Evolutionary conservation across 768 basidiomycete species (phyloP), one percentile per base, ranked within the genome.

Genomic region (Boletellus sp.): DNA sequence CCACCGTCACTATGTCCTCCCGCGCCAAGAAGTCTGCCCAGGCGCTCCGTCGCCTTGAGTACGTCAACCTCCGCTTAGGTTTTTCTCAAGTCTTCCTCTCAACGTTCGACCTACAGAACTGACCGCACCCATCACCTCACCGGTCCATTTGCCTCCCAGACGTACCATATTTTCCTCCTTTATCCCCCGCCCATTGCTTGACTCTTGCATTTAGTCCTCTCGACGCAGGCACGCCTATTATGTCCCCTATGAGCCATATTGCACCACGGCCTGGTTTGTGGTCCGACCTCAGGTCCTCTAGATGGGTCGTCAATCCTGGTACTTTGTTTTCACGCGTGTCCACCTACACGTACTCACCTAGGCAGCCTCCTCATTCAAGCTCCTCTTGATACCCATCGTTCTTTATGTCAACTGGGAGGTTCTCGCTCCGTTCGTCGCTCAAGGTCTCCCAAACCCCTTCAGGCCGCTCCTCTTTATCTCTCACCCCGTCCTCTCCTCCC

Each of bases 221-320:
- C 16, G 12, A 26, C 40, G 24, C 40, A 2, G 8, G 15, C 16
- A 17, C 40, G 24, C 40, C 40, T 16, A 28, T 24, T 73, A 76
- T 22, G 31, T 22, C 2, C 59, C 47, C 9, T 44, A 60, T 61
- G 54, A 28, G 3, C 17, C n/a, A n/a, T n/a, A 17, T 8, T 12
- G 23, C 0, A 5, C 17, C 17, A 24, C 17, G 28, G 19, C 19
- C 39, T 8, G 49, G 54, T 2, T 64, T 85, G 26, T 69, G 79
- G 79, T 67, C 73, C 62, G 75, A 85, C 64, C 52, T 84, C 55
- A 69, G 51, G 57, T 73, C 77, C 0, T 64, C 75, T 13, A 73
- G 80, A 57, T 95, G 93, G 93, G 83, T 84, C 48, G 67, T 86
- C 16, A 74, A 87, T 19, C 91, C 92, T 8, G 64, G 91, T 87